Evolutionary conservation across 495 filamentous ascomycete genomes (phyloP).

Genomic region (Penicillium paxilli): DNA sequence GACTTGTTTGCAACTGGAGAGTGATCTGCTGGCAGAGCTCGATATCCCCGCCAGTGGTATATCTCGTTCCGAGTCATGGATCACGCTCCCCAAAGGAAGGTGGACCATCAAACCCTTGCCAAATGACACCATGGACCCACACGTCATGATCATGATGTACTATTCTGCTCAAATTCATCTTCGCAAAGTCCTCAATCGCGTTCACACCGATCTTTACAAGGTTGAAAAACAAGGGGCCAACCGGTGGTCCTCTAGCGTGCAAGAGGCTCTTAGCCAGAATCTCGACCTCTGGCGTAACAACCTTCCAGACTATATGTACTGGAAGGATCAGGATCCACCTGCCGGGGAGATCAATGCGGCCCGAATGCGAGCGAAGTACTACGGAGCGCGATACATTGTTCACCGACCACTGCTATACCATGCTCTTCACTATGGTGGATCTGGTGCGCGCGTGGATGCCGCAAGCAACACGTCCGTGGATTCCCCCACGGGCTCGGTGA

Average conservation of each 20-base stretch:
- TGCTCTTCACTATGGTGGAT: slow-evolving; percentile 53
- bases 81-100: slow-evolving; percentile 58
- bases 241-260: slow-evolving; percentile 34
- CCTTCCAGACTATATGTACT: slow-evolving; percentile 52
- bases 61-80: slow-evolving; percentile 67
- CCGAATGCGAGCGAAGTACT: slow-evolving; percentile 89
- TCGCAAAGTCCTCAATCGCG: slow-evolving; percentile 78
- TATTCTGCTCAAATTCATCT: slow-evolving; percentile 86
- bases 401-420: slow-evolving; percentile 77
- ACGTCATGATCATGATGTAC: slow-evolving; percentile 63
- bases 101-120: slow-evolving; percentile 30
- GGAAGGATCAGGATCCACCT: slow-evolving; percentile 67
- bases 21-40: slow-evolving; percentile 91
- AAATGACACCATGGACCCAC: slow-evolving; percentile 33
- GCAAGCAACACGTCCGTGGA: slow-evolving; percentile 26
- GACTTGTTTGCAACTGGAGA: slow-evolving; percentile 93
- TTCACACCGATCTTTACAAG: slow-evolving; percentile 79
- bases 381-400: slow-evolving; percentile 87
- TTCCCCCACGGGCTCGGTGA: slow-evolving; percentile 30
- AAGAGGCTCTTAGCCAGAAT: slow-evolving; percentile 44
- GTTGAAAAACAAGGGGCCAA: slow-evolving; percentile 45
- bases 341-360: slow-evolving; percentile 77
- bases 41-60: slow-evolving; percentile 79
- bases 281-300: slow-evolving; percentile 51
- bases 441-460: slow-evolving; percentile 22